phyloP scores from a whole-genome alignment of 768 basidiomycete genomes.

The Boletellus ananiceps region DNA sequence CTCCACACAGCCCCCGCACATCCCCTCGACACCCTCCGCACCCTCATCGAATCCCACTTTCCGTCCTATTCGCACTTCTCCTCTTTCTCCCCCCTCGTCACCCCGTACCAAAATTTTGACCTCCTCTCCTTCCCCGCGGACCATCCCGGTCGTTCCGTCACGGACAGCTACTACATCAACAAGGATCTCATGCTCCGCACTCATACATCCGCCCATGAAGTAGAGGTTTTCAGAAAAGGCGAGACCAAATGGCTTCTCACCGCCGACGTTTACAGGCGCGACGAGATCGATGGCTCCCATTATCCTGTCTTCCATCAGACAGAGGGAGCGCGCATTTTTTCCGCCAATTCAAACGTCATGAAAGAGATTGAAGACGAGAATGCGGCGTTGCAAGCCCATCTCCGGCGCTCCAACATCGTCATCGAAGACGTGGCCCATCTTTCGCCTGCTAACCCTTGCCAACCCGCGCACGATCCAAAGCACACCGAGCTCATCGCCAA shows the following conservation, averaged over 20 bases:
- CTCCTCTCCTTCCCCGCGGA: constrained; percentile 90
- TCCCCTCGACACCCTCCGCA: constrained; percentile 81
- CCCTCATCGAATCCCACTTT: constrained; percentile 82
- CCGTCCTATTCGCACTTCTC: constrained; percentile 66
- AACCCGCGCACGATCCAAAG: constrained; percentile 68
- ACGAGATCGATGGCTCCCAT: constrained; percentile 96
- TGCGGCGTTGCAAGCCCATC: constrained; percentile 48
- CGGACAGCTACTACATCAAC: constrained; percentile 97
- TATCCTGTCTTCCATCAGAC: constrained; percentile 99
- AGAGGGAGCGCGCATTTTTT: constrained; percentile 86
- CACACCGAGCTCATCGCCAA: constrained; percentile 70
- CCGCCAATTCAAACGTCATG: constrained; percentile 51
- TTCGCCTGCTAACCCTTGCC: constrained; percentile 73
- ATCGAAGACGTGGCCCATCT: constrained; percentile 84
- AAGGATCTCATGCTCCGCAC: constrained; percentile 88
- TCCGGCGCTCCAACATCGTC: constrained; percentile 70
- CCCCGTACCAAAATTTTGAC: constrained; percentile 91
- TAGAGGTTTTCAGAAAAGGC: constrained; percentile 78
- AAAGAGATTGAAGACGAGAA: constrained; percentile 71
- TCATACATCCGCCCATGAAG: constrained; percentile 98
- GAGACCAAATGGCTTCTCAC: constrained; percentile 84
- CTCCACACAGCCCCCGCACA: constrained; percentile 77
- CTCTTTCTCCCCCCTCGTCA: constrained; percentile 83
- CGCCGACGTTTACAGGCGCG: constrained; percentile 95
- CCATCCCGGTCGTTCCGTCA: constrained; percentile 86